Evolutionary conservation across 176 grass and related monocot species (phyloP).

Genomic region (Rhynchospora tenuis): DNA sequence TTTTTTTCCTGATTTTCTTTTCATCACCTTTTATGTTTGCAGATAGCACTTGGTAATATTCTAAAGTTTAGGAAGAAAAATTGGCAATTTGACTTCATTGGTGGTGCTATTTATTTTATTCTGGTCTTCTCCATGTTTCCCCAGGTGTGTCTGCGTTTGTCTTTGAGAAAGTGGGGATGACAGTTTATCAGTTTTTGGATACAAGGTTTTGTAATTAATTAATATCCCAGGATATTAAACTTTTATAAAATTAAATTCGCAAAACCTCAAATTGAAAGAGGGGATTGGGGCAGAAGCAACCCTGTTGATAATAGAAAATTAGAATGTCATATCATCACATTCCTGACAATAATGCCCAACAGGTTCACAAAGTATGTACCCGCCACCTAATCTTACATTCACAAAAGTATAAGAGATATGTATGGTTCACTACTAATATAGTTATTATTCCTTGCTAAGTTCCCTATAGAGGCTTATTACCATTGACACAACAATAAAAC

Average conservation of each 20-base stretch:
- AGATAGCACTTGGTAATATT: slow-evolving; percentile 99
- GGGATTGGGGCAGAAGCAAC: neutral
- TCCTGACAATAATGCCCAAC: neutral
- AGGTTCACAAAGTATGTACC: neutral
- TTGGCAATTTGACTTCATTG: slow-evolving; percentile 99
- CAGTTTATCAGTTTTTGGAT: neutral
- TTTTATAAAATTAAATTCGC: neutral
- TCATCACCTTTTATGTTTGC: neutral
- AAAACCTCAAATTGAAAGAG: neutral
- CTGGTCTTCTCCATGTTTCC: slow-evolving; percentile 98
- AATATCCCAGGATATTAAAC: neutral
- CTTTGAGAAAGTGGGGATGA: neutral
- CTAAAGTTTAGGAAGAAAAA: slow-evolving; percentile 95
- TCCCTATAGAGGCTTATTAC: neutral
- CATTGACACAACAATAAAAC: neutral
- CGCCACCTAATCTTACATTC: neutral
- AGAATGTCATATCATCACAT: neutral
- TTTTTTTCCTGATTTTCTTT: slow-evolving; percentile 24
- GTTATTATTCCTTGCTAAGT: neutral
- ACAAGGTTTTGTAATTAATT: neutral
- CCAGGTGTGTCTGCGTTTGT: slow-evolving; percentile 45
- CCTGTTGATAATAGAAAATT: neutral
- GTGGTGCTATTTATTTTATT: slow-evolving; percentile 90
- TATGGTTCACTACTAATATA: neutral
- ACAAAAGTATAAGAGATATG: neutral